Base-by-base conservation (phyloP, 2,329 filamentous ascomycete genomes). In the Dactylellina cionopaga region DNA sequence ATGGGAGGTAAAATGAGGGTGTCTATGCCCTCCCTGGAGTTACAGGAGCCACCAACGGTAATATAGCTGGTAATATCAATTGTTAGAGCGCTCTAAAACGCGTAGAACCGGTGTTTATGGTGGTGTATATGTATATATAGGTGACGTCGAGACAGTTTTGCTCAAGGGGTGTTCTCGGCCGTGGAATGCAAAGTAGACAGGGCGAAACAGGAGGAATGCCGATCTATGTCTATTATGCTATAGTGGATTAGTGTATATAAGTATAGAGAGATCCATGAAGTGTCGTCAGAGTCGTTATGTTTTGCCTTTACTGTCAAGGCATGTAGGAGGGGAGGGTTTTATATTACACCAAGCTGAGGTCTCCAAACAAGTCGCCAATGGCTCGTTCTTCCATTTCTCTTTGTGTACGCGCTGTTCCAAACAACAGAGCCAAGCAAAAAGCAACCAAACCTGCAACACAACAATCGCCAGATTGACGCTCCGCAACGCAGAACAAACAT, bases 371-470 rank as follows among this genome's bases (percentile, higher is more conserved):
- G n/a, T n/a, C 41, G 33, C 22, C 24, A 41, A 15, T 41, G 29
- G 27, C 33, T 15, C 31, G 13, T 24, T 24, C 24, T 37, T 29
- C 15, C 31, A 17, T 33, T 31, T 25, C 43, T 37, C 63, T 59
- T 68, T 68, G 63, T 60, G 54, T 49, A 60, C 63, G 63, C 54
- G 49, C 39, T 13, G 51, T 52, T 52, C n/a, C 41, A 17, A 64
- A 65, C 62, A 58, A 58, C 27, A 66, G 33, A 27, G 62, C 62
- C 62, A 66, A 66, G 51, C 47, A 52, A 10, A 31, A 31, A 52
- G 35, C 47, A n/a, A 5, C 6, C 31, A 17, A 52, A 9, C 37
- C 31, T 52, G 29, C 47, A 52, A 55, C 51, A 55, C 51, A 55
- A 55, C 51, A 55, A 55, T 55, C 51, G 33, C 22, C 51, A 11